These are phyloP conservation scores for Claviceps humidiphila DNA, from an alignment of 2,329 filamentous ascomycete genomes.

Conservation along the genomic window DNA sequence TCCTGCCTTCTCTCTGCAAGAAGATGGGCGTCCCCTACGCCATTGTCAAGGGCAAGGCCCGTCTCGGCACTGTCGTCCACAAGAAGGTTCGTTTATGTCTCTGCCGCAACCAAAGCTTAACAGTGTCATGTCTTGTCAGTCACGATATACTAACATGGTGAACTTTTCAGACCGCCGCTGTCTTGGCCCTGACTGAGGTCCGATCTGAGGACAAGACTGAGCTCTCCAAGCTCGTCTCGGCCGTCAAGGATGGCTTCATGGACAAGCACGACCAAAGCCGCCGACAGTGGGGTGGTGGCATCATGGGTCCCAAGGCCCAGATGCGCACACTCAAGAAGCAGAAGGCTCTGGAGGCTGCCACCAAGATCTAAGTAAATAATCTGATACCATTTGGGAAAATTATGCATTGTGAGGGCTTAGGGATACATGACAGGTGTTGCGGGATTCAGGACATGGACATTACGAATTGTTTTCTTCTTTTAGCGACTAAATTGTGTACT, in stretches of 20 bases:
- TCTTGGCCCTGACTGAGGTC: constrained; percentile 91
- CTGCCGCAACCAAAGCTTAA: too few relatives aligned
- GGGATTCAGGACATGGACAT: constrained; percentile 28
- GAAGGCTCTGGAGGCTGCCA: constrained; percentile 85
- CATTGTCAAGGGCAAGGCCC: constrained; percentile 99
- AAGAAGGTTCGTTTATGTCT: constrained; percentile 61
- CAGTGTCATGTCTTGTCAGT: not conserved
- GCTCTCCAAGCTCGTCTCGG: constrained; percentile 88
- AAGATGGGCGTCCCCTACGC: constrained; percentile 99
- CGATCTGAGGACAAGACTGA: constrained; percentile 97
- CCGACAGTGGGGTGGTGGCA: constrained; percentile 97
- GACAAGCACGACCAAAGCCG: constrained; percentile 88
- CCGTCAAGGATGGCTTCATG: constrained; percentile 96
- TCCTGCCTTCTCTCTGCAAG: constrained; percentile 96
- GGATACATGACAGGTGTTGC: constrained; percentile 24
- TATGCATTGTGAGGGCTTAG: constrained; percentile 24
- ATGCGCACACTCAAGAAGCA: constrained; percentile 68
- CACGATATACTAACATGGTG: not conserved
- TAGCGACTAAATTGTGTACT: constrained; percentile 17
- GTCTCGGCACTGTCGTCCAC: constrained; percentile 97
- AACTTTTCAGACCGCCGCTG: constrained; percentile 65
- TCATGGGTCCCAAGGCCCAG: constrained; percentile 94
- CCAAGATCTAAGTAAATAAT: constrained; percentile 72
- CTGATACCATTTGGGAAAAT: constrained; percentile 20
- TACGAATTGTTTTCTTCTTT: constrained; percentile 22